phyloP scores from a whole-genome alignment of 352 stramenopile species.

The Globisporangium nunn region DNA sequence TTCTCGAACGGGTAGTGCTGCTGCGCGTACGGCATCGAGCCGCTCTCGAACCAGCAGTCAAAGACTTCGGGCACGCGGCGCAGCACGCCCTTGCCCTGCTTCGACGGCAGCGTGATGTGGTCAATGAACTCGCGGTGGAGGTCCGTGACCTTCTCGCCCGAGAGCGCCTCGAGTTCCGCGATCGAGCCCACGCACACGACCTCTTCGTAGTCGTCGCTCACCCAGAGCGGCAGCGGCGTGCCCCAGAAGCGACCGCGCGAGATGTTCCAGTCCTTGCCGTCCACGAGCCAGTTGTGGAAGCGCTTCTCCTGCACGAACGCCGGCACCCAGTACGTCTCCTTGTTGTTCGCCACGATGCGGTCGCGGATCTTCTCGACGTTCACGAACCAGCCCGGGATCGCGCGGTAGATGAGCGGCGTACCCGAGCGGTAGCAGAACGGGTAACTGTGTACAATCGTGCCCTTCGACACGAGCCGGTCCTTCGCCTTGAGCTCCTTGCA shows the following conservation, averaged over 20 bases:
- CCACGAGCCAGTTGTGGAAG: slow-evolving; percentile 99
- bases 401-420: slow-evolving; percentile 99
- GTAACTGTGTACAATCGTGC: slow-evolving; percentile 96
- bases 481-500: slow-evolving; percentile 93
- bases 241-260: slow-evolving; percentile 98
- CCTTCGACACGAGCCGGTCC: slow-evolving; percentile 95
- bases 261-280: slow-evolving; percentile 99
- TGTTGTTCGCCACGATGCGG: slow-evolving; percentile 88
- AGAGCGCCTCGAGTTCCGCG: slow-evolving; percentile 93
- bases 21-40: slow-evolving; percentile 99
- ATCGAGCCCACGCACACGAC: slow-evolving; percentile 96
- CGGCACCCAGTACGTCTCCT: slow-evolving; percentile 79
- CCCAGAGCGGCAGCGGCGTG: slow-evolving; percentile 98
- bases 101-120: slow-evolving; percentile 96
- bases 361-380: slow-evolving; percentile 98
- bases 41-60: slow-evolving; percentile 99
- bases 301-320: slow-evolving; percentile 97
- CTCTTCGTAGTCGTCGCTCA: slow-evolving; percentile 96
- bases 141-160: slow-evolving; percentile 90
- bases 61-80: slow-evolving; percentile 92
- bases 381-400: slow-evolving; percentile 98
- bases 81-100: slow-evolving; percentile 83
- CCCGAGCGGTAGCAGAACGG: slow-evolving; percentile 99
- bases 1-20: slow-evolving; percentile 99
- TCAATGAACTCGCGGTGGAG: slow-evolving; percentile 99